Conservation (phyloP, 352 stramenopile genomes). For the Pythium folliculosum region DNA sequence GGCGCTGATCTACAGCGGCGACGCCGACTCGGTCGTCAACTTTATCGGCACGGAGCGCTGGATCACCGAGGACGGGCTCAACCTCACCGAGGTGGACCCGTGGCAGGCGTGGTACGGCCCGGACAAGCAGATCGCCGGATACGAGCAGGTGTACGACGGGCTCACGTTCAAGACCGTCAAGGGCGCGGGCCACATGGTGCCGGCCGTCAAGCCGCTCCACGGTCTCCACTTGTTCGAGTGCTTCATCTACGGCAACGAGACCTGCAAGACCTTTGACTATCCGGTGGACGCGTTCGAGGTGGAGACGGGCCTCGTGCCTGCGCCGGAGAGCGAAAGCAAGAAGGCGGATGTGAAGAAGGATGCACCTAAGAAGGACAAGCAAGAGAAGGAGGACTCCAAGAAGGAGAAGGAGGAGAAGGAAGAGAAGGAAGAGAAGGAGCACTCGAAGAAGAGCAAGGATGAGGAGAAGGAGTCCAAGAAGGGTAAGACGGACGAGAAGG, state of each 20-base stretch:
- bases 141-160: constrained; percentile 79
- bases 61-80: constrained; percentile 57
- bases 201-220: constrained; percentile 58
- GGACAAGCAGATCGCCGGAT: constrained; percentile 79
- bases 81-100: constrained; percentile 36
- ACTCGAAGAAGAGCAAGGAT: not conserved
- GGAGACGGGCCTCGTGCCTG: constrained; percentile 33
- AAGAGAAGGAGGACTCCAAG: not conserved
- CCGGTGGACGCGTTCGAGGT: constrained; percentile 50
- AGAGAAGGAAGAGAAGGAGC: not conserved
- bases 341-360: constrained; percentile 8
- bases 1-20: constrained; percentile 67
- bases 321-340: constrained; percentile 1
- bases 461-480: not conserved
- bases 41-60: constrained; percentile 86
- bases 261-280: constrained; percentile 54
- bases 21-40: constrained; percentile 73
- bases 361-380: not conserved
- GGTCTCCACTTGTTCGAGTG: constrained; percentile 72
- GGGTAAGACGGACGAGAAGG: not conserved
- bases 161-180: constrained; percentile 91
- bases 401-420: not conserved
- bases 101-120: constrained; percentile 63
- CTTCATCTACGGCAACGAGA: constrained; percentile 64
- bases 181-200: constrained; percentile 89